A percentile compares a stretch with the other conserved stretches of the same genome.
These are phyloP conservation scores for Aspergillus persii DNA, from an alignment of 2,329 filamentous ascomycete genomes.

Conservation along the genomic window DNA sequence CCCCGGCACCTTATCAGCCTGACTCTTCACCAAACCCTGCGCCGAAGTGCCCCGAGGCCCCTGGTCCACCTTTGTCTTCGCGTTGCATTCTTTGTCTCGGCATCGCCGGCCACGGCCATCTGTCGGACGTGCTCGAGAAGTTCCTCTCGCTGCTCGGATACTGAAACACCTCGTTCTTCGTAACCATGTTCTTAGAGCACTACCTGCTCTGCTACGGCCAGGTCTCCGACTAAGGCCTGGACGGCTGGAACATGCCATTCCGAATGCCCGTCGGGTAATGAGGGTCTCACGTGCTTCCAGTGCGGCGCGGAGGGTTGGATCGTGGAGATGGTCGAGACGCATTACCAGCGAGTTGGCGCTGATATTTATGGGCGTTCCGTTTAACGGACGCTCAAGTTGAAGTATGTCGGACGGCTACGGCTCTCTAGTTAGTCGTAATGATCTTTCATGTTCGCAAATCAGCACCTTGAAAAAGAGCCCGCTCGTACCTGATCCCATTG, in stretches of 20 bases:
- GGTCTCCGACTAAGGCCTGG: constrained; percentile 48
- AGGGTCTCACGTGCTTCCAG: constrained; percentile 45
- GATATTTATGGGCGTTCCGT: constrained; percentile 49
- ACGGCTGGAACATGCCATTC: constrained; percentile 48
- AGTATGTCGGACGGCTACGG: constrained; percentile 41
- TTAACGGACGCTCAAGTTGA: constrained; percentile 50
- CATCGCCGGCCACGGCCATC: constrained; percentile 43
- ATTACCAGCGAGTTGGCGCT: constrained; percentile 57
- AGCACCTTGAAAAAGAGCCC: too few relatives aligned
- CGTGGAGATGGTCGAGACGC: constrained; percentile 60
- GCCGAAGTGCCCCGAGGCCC: constrained; percentile 47
- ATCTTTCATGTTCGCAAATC: too few relatives aligned
- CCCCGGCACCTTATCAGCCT: constrained; percentile 33
- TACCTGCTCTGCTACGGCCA: constrained; percentile 47
- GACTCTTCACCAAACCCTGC: constrained; percentile 44
- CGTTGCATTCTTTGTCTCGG: constrained; percentile 45
- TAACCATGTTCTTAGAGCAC: constrained; percentile 51
- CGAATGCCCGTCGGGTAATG: constrained; percentile 46
- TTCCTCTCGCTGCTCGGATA: constrained; percentile 52
- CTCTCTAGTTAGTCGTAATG: too few relatives aligned
- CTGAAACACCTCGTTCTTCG: constrained; percentile 51
- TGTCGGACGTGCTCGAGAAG: constrained; percentile 47
- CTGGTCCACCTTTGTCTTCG: constrained; percentile 50
- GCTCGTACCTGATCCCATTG: too few relatives aligned
- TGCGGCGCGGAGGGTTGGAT: constrained; percentile 50